Conservation (phyloP, 768 basidiomycete genomes). For the Russula compacta region DNA sequence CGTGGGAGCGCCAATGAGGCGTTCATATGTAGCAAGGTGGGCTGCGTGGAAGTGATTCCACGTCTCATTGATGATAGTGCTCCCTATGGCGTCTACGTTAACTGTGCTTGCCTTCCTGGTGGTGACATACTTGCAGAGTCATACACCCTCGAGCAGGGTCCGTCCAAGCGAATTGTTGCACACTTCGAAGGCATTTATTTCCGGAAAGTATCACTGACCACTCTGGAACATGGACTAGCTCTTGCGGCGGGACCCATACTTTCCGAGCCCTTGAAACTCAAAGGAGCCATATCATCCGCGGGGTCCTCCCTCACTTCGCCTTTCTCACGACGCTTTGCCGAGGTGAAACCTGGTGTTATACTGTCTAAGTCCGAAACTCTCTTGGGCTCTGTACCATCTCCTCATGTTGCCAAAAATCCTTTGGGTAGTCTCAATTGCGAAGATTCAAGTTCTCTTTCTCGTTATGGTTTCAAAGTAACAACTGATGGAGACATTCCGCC, state of each 20-base stretch:
- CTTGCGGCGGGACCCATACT: conserved; percentile 23
- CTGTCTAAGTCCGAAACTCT: not conserved
- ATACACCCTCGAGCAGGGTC: conserved; percentile 36
- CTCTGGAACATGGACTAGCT: conserved; percentile 39
- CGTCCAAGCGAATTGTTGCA: conserved; percentile 40
- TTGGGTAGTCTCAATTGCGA: not conserved
- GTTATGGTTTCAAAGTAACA: not conserved
- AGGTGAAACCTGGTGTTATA: not conserved
- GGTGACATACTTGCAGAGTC: conserved; percentile 43
- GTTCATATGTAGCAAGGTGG: conserved; percentile 55
- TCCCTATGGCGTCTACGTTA: conserved; percentile 46
- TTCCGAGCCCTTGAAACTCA: not conserved
- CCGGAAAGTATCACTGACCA: conserved; percentile 42
- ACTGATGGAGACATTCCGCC: not conserved
- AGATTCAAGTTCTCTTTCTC: not conserved
- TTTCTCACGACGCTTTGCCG: not conserved
- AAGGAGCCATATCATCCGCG: not conserved
- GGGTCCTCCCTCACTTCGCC: not conserved
- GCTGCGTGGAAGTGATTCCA: conserved; percentile 39
- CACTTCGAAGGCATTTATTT: conserved; percentile 51
- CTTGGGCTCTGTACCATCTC: not conserved
- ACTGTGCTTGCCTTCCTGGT: conserved; percentile 34
- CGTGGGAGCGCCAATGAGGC: conserved; percentile 41
- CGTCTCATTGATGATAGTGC: conserved; percentile 33
- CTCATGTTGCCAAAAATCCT: not conserved